phyloP scores from a whole-genome alignment of 352 stramenopile genomes.

The Phytophthora citrophthora region DNA sequence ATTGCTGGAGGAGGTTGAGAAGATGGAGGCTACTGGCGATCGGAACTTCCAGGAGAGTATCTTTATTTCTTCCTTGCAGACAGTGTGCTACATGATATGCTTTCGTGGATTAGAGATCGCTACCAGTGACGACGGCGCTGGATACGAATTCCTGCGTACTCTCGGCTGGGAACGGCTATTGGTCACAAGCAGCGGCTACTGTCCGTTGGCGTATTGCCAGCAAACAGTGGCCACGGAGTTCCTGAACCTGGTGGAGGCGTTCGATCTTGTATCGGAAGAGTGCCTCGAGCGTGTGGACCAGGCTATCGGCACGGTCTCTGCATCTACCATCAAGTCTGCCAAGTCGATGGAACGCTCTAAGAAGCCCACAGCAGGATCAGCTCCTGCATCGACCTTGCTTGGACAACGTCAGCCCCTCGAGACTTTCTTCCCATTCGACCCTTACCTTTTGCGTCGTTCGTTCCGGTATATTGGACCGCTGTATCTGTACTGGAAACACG shows the following conservation, averaged over 20 bases:
- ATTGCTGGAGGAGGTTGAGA: slow-evolving; percentile 36
- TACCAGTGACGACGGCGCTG: slow-evolving; percentile 53
- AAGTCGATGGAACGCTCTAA: slow-evolving; percentile 80
- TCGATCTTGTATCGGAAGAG: slow-evolving; percentile 78
- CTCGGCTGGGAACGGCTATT: slow-evolving; percentile 85
- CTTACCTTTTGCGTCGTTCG: slow-evolving; percentile 94
- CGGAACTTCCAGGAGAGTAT: slow-evolving; percentile 71
- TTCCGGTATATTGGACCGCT: slow-evolving; percentile 93
- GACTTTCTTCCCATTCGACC: slow-evolving; percentile 98
- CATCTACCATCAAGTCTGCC: slow-evolving; percentile 37
- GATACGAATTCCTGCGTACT: slow-evolving; percentile 82
- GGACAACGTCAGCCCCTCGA: slow-evolving; percentile 70
- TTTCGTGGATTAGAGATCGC: slow-evolving; percentile 94
- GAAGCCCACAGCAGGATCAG: slow-evolving; percentile 45
- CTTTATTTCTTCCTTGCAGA: slow-evolving; percentile 90
- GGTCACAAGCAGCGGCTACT: slow-evolving; percentile 63
- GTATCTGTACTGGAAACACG: slow-evolving; percentile 96
- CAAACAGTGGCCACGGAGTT: slow-evolving; percentile 85
- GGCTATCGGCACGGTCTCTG: slow-evolving; percentile 60
- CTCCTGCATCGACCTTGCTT: slow-evolving; percentile 42
- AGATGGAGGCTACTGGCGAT: slow-evolving; percentile 23
- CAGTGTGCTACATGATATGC: slow-evolving; percentile 98
- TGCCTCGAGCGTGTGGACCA: slow-evolving; percentile 80
- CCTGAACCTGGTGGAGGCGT: slow-evolving; percentile 79
- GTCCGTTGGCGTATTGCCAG: slow-evolving; percentile 78